Percentiles rank a stretch among this genome's conserved stretches.
phyloP scores from a whole-genome alignment of 129 eudicot genomes.

The Helianthus annuus region HanXRQr2.0-SUNRISE NC_035443.2:63699245-63699744 shows the following conservation, averaged over 20 bases:
- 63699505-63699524: constrained; percentile 96
- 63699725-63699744: constrained; percentile 85
- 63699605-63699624: constrained; percentile 86
- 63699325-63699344: too few relatives aligned
- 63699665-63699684: constrained; percentile 85
- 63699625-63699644: constrained; percentile 71
- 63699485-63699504: constrained; percentile 73
- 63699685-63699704: constrained; percentile 66
- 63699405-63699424: too few relatives aligned
- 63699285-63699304: too few relatives aligned
- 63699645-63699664: constrained; percentile 62
- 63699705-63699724: constrained; percentile 91
- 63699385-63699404: too few relatives aligned
- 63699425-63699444: too few relatives aligned
- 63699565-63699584: constrained; percentile 77
- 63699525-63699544: constrained; percentile 90
- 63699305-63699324: too few relatives aligned
- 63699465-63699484: constrained; percentile 3
- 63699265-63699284: too few relatives aligned
- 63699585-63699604: constrained; percentile 82
- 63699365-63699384: too few relatives aligned
- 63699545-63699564: constrained; percentile 87
- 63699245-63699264: too few relatives aligned
- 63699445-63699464: not conserved
- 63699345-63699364: too few relatives aligned